Conservation (phyloP, 371 early-diverging fungal genomes). For the Mortierella sp. region DNA sequence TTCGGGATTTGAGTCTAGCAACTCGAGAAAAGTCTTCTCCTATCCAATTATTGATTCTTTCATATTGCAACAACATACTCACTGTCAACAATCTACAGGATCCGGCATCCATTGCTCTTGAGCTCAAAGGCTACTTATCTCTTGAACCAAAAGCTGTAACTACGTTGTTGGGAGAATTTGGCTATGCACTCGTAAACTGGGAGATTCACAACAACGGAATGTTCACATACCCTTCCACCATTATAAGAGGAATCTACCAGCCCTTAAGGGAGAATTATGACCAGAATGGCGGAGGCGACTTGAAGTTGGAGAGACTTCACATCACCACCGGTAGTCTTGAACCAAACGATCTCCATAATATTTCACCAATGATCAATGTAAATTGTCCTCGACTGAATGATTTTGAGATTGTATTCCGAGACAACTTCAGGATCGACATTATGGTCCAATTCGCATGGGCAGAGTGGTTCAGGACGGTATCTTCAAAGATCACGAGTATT, state of each 20-base stretch:
- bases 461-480: conserved; percentile 4
- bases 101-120: conserved; percentile 3
- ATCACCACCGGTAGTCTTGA: background rate
- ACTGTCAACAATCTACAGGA: background rate
- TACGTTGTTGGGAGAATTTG: background rate
- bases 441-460: conserved; percentile 7
- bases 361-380: background rate
- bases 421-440: background rate
- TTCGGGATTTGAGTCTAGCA: background rate
- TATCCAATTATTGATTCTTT: background rate
- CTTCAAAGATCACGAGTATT: background rate
- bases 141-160: background rate
- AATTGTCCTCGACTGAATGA: background rate
- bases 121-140: background rate
- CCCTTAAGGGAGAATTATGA: background rate
- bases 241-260: background rate
- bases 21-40: background rate
- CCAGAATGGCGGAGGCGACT: background rate
- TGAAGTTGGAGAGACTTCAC: background rate
- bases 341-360: background rate
- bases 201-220: background rate
- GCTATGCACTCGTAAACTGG: conserved; percentile 2
- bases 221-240: background rate
- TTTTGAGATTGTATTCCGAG: background rate
- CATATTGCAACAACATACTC: background rate